Conservation (phyloP, 345 rosid species). For the Aquilaria malaccensis region DNA sequence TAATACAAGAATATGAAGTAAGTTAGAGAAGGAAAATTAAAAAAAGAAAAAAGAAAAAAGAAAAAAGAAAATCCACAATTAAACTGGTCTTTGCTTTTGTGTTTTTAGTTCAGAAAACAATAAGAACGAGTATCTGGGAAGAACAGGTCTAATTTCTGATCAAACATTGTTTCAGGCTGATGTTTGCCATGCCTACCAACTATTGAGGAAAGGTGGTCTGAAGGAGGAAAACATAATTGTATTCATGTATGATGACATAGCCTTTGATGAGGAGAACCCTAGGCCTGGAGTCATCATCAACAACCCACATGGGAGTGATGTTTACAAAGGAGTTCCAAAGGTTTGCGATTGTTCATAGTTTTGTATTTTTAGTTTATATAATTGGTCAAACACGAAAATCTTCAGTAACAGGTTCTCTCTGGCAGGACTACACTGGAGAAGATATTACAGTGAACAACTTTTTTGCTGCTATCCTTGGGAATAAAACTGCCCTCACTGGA, state of each 20-base stretch:
- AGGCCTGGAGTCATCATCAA: conserved; percentile 83
- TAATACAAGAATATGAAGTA: too few relatives aligned
- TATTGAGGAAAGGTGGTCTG: conserved; percentile 78
- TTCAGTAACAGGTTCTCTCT: not conserved
- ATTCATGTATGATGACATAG: conserved; percentile 32
- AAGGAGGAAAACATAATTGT: conserved; percentile 89
- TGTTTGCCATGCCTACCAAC: conserved; percentile 95
- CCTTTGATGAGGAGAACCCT: conserved; percentile 59
- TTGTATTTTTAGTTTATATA: conserved; percentile 17
- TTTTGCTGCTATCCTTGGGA: conserved; percentile 71
- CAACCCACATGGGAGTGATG: conserved; percentile 74
- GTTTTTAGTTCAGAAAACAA: too few relatives aligned
- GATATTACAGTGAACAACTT: conserved; percentile 68
- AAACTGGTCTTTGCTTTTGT: too few relatives aligned
- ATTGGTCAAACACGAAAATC: conserved; percentile 43
- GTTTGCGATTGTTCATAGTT: conserved; percentile 31
- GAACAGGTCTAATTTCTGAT: too few relatives aligned
- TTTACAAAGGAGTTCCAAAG: conserved; percentile 86
- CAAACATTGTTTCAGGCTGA: conserved; percentile 48
- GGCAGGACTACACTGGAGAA: conserved; percentile 79
- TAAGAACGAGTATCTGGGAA: too few relatives aligned
- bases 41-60: too few relatives aligned
- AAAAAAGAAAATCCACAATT: too few relatives aligned
- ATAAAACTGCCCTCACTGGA: conserved; percentile 60
- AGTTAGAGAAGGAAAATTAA: too few relatives aligned